A percentile compares a stretch with the other conserved stretches of the same genome.
These are phyloP conservation scores for Rhizophagus sp. DNA, from an alignment of 192 early-diverging fungal species.

Conservation along the genomic window DNA sequence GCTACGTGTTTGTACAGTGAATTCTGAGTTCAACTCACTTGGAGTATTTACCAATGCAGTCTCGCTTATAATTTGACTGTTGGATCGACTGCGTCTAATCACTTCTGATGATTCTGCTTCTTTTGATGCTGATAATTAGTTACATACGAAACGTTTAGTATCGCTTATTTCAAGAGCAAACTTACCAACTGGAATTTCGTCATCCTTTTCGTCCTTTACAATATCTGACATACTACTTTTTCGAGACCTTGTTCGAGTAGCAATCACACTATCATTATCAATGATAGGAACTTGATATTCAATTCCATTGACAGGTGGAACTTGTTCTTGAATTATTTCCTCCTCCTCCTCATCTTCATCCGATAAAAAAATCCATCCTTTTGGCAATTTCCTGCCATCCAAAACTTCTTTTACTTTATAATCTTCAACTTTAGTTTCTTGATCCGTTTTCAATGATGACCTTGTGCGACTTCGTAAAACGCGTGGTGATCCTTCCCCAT, in stretches of 20 bases:
- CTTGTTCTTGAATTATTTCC: background rate
- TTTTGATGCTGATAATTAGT: background rate
- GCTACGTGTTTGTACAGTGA: background rate
- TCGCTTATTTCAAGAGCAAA: background rate
- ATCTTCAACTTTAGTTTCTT: constrained; percentile 38
- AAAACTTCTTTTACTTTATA: constrained; percentile 11
- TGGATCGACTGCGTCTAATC: background rate
- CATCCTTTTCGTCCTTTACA: background rate
- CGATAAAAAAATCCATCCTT: constrained; percentile 50
- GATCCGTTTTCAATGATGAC: constrained; percentile 32
- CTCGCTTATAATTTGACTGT: background rate
- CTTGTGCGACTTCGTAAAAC: constrained; percentile 6
- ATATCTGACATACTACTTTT: background rate
- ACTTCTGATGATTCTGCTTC: background rate
- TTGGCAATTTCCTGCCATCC: constrained; percentile 41
- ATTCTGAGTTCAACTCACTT: background rate
- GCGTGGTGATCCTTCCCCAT: background rate
- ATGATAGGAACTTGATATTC: background rate
- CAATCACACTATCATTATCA: background rate
- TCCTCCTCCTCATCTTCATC: constrained; percentile 44
- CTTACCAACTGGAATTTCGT: background rate
- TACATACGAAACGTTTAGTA: no score
- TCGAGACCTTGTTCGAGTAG: constrained; percentile 14
- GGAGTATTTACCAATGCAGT: background rate
- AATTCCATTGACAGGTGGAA: background rate